Base-by-base conservation (phyloP, 1,284 basidiomycete species). In the Volvariella surrecta region DNA sequence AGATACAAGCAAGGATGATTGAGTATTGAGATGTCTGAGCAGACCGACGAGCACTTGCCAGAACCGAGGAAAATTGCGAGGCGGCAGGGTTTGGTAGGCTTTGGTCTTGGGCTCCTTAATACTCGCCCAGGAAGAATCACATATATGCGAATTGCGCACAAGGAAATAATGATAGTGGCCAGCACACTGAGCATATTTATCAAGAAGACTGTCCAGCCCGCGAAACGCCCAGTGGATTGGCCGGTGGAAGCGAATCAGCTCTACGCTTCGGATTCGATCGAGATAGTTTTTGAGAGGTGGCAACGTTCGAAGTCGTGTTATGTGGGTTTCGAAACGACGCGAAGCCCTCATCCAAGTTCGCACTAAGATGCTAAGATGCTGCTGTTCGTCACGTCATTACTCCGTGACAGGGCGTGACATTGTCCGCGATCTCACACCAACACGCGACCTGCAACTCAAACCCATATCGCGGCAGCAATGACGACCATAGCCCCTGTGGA, bases 61-160 rank as follows among this genome's bases (percentile, higher is more conserved):
- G 79, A 82, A 46, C 79, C 79, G 35, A 82, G 66, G 50, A 82
- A 82, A 35, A 81, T 68, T 3, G 76, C 77, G 10, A 81, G 58
- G 45, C 64, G 70, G 10, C 58, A 58, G 19, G 48, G 24, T 19
- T 13, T 37, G 16, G 6, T 31, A 22, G 45, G 30, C 16, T 40
- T 32, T 38, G 37, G 28, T 16, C 22, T 19, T n/a, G 40, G 20
- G 6, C 24, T 6, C 8, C n/a, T 39, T 19, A 22, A 43, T 2
- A 28, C 21, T 32, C 24, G 44, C 34, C 34, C 47, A 9, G 50
- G 55, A 17, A 63, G 49, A 37, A 60, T 53, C 18, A 48, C 21
- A 45, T 59, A 61, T 3, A 62, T 38, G 17, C 63, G 62, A 42
- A 47, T 45, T 21, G 32, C 9, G 11, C n/a, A 18, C 34, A 7